phyloP scores from a whole-genome alignment of 768 basidiomycete species.

The Mycena haematopus region DNA sequence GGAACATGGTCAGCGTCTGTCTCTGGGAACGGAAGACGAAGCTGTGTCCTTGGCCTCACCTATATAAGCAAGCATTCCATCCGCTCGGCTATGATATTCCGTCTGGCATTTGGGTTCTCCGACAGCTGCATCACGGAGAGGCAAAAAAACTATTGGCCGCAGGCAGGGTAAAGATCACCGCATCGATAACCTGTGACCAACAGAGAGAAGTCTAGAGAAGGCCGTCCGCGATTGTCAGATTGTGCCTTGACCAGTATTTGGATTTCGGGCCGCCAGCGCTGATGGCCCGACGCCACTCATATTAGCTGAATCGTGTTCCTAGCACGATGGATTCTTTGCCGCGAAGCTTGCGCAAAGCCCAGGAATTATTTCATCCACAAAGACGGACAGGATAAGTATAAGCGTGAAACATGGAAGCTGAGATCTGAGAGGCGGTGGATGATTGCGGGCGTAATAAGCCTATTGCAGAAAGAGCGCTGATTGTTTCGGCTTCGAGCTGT shows the following conservation, averaged over 20 bases:
- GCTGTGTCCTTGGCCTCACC: slow-evolving; percentile 9
- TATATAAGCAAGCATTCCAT: slow-evolving; percentile 17
- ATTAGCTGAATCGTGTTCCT: too few relatives aligned
- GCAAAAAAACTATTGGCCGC: slow-evolving; percentile 1
- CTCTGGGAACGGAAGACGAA: slow-evolving; percentile 21
- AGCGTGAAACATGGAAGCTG: background rate
- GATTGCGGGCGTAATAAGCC: too few relatives aligned
- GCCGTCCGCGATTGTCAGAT: slow-evolving; percentile 6
- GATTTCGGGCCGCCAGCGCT: background rate
- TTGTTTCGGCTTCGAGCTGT: too few relatives aligned
- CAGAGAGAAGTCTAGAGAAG: slow-evolving; percentile 11
- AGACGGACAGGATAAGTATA: too few relatives aligned
- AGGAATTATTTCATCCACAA: too few relatives aligned
- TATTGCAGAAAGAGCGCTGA: too few relatives aligned
- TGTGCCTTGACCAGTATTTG: slow-evolving; percentile 18
- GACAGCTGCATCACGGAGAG: slow-evolving; percentile 17
- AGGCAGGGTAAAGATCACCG: background rate
- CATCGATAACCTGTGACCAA: slow-evolving; percentile 4
- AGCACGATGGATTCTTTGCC: background rate
- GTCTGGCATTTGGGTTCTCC: background rate
- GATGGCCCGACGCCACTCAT: too few relatives aligned
- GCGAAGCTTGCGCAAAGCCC: background rate
- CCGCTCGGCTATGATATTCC: slow-evolving; percentile 4
- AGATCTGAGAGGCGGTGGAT: too few relatives aligned
- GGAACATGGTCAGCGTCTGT: slow-evolving; percentile 23